A percentile compares a stretch with the other conserved stretches of the same genome.
phyloP scores from a whole-genome alignment of 805 yeast genomes.

The Cyberlindnera bimundalis region DNA sequence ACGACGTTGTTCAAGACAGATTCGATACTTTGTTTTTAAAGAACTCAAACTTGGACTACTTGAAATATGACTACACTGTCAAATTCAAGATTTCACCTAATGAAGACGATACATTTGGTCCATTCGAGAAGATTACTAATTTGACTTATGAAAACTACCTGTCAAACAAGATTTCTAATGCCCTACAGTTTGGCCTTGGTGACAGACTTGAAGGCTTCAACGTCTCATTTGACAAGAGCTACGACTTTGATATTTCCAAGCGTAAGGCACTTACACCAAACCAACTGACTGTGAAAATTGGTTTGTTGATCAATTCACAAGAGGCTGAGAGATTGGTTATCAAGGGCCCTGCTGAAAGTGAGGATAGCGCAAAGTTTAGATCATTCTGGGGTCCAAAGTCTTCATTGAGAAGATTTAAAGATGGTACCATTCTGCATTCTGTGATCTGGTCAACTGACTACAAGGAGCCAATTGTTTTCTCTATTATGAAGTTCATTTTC shows the following conservation, averaged over 20 bases:
- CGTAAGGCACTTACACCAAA: conserved; percentile 45
- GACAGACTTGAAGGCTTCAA: conserved; percentile 38
- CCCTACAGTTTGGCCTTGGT: conserved; percentile 56
- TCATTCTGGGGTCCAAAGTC: conserved; percentile 88
- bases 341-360: conserved; percentile 72
- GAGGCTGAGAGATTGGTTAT: conserved; percentile 81
- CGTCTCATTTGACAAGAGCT: conserved; percentile 31
- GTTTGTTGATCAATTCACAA: conserved; percentile 63
- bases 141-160: conserved; percentile 65
- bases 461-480: conserved; percentile 57
- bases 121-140: conserved; percentile 69
- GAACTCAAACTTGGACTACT: conserved; percentile 46
- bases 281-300: conserved; percentile 44
- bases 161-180: conserved; percentile 54
- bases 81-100: conserved; percentile 44
- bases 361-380: conserved; percentile 62
- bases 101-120: conserved; percentile 50
- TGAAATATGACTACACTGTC: conserved; percentile 62
- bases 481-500: conserved; percentile 62
- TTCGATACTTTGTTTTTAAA: conserved; percentile 74
- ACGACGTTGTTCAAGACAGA: conserved; percentile 79
- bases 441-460: conserved; percentile 74
- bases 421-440: conserved; percentile 86
- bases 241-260: conserved; percentile 37
- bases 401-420: conserved; percentile 86